Evolutionary conservation across 192 early-diverging fungal genomes (phyloP).

Genomic region (Mortierella claussenii): DNA sequence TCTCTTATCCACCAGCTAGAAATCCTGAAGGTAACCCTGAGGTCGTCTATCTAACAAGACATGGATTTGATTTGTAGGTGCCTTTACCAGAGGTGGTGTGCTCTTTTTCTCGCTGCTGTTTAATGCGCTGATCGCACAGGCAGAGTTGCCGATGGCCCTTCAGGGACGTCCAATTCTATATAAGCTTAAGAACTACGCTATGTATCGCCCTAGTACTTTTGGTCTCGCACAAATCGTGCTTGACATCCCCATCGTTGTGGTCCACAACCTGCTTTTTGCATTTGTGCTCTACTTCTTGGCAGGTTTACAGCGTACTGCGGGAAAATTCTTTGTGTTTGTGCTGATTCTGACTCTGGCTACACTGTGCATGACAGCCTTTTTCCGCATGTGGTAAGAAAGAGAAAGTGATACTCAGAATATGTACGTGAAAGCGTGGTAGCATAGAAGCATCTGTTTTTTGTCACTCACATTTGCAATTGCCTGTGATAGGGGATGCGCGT

Average conservation of each 20-base stretch:
- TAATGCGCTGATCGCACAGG: constrained; percentile 67
- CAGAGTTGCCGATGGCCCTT: constrained; percentile 75
- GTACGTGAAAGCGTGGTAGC: no score
- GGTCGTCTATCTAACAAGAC: no score
- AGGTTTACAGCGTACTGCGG: constrained; percentile 59
- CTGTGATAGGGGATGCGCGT: constrained; percentile 54
- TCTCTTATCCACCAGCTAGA: neutral
- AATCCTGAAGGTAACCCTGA: no score
- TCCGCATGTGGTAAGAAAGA: constrained; percentile 59
- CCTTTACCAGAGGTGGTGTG: constrained; percentile 82
- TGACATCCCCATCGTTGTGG: constrained; percentile 61
- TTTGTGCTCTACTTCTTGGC: constrained; percentile 71
- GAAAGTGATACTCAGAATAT: no score
- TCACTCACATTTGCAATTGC: no score
- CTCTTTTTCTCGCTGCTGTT: constrained; percentile 73
- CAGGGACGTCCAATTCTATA: constrained; percentile 76
- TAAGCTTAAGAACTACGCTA: constrained; percentile 62
- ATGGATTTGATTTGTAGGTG: constrained; percentile 63
- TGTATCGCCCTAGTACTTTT: constrained; percentile 70
- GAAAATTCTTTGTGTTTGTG: constrained; percentile 67
- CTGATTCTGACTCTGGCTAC: constrained; percentile 62
- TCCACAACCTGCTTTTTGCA: constrained; percentile 66
- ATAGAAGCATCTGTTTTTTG: no score
- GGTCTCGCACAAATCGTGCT: constrained; percentile 64
- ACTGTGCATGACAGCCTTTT: constrained; percentile 67